Percentiles rank a stretch among this genome's conserved stretches.
Conservation (phyloP, 2,329 filamentous ascomycete species). For the Ophiostoma quercus region DNA sequence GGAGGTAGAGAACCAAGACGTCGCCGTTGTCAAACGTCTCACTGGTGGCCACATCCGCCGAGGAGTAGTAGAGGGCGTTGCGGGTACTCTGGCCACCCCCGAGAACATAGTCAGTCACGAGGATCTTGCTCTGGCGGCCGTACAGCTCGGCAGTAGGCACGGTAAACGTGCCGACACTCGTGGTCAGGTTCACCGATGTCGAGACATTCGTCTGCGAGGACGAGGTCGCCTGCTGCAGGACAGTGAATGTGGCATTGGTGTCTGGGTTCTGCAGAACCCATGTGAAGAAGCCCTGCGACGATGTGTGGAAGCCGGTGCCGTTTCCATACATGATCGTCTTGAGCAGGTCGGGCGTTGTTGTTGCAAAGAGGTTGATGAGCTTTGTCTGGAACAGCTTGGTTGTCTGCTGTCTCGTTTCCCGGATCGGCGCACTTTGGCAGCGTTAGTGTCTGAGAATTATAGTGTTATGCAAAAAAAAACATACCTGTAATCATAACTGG, state of each 20-base stretch:
- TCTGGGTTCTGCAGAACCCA: conserved; percentile 50
- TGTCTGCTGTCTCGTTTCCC: conserved; percentile 50
- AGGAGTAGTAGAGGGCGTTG: conserved; percentile 55
- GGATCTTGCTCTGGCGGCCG: conserved; percentile 62
- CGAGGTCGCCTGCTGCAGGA: conserved; percentile 57
- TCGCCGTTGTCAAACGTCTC: conserved; percentile 40
- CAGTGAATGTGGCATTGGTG: conserved; percentile 47
- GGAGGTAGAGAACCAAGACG: conserved; percentile 57
- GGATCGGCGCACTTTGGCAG: conserved; percentile 41
- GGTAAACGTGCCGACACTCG: conserved; percentile 50
- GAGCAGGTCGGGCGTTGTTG: conserved; percentile 46
- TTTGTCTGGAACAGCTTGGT: conserved; percentile 52
- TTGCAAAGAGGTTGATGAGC: conserved; percentile 49
- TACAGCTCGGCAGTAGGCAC: conserved; percentile 58
- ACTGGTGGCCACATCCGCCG: conserved; percentile 58
- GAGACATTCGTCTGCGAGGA: conserved; percentile 41
- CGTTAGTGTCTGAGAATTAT: background rate
- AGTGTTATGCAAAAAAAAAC: background rate
- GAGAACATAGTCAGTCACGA: conserved; percentile 61
- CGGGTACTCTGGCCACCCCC: conserved; percentile 37
- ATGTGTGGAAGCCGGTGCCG: conserved; percentile 42
- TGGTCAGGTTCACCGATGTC: conserved; percentile 54
- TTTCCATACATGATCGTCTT: conserved; percentile 52
- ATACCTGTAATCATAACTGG: conserved; percentile 39
- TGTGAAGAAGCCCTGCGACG: conserved; percentile 41